Evolutionary conservation across 2,329 filamentous ascomycete genomes (phyloP), one percentile per base, ranked within the genome.

Genomic region (Trichocomaceae sp.): DNA sequence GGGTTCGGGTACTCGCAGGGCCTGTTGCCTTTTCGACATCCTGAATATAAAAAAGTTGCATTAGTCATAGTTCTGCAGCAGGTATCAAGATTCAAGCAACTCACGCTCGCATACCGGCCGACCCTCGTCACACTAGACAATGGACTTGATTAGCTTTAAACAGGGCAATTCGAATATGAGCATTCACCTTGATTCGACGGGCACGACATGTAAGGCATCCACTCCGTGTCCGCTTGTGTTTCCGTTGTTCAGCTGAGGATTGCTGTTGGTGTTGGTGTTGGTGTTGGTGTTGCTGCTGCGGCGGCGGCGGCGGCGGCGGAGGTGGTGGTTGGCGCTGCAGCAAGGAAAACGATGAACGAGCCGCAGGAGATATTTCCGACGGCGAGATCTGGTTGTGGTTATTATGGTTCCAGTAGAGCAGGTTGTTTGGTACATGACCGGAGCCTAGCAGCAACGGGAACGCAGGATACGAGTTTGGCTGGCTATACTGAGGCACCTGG

Each of bases 131-230:
- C 93, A 99, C 88, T 96, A 60, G 50, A 46, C 22, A 31, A 12
- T 33, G 10, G 2, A 29, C 29, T 31, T 31, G 31, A 44, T 56
- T 46, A 56, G 54, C 44, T 9, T 10, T 17, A 3, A 20, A 9
- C 35, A 15, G 46, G 33, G 17, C 15, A 10, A 20, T 20, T 15
- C 10, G 19, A 13, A 29, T 31, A 39, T 37, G 9, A 51, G 61
- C 26, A 46, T 50, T 59, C 66, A 82, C 80, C 77, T 85, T 97
- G 50, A 97, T 91, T 69, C 93, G 83, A 61, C 93, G 83, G 64
- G 85, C 86, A 57, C 93, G 83, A 72, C 93, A 99, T 47, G 91
- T 97, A 67, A 83, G 96, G 74, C 93, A 99, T 26, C 93, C 93
- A 60, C 90, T 96, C 63, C 93, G 82, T 44, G 93, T 97, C 62